Evolutionary conservation across 306 rosid species (phyloP), one percentile per base, ranked within the genome.

Genomic region (Lupinus albus): DNA sequence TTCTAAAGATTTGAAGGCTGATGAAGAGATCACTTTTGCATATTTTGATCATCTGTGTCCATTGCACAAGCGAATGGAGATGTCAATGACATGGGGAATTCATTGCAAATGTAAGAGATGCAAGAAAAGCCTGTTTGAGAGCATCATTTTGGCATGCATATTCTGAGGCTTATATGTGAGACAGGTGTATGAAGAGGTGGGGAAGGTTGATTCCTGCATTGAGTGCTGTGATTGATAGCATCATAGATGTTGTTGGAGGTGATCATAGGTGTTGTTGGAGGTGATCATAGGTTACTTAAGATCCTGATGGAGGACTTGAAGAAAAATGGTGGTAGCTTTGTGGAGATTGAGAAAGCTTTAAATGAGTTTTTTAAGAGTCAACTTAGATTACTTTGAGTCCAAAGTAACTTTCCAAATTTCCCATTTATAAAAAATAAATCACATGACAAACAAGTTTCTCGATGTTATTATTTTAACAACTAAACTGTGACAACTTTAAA

Each of bases 51-150:
- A 86, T 2, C 68, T 93, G 61, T 73, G 64, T 36, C 76, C 83
- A 0, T 54, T 78, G 67, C 77, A 41, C 32, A 84, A 79, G 82
- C 81, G 98, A 47, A 83, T 18, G 52, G 89, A 83, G 53, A 78
- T 80, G 87, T 68, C 87, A 0, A 45, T 64, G 75, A 83, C 88
- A 42, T 93, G 96, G 98, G 94, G 87, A 2, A 86, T 93, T 58
- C 78, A 73, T 2, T 93, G 98, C 52, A 74, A 64, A 49, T 93
- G 97, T 38, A 88, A 79, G 78, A 83, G 98, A 72, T 93, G 98
- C 68, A 74, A 64, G 83, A 45, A 88, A 76, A 18, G 98, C 82
- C 21, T 88, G 67, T 74, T 16, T 86, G 87, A 85, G 97, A 61
- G 94, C 96, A 6, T 86, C 91, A 12, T 83, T 75, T 78, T 93